Percentiles rank a stretch among this genome's conserved stretches.
phyloP scores from a whole-genome alignment of 345 rosid species.

The Mercurialis annua region DNA sequence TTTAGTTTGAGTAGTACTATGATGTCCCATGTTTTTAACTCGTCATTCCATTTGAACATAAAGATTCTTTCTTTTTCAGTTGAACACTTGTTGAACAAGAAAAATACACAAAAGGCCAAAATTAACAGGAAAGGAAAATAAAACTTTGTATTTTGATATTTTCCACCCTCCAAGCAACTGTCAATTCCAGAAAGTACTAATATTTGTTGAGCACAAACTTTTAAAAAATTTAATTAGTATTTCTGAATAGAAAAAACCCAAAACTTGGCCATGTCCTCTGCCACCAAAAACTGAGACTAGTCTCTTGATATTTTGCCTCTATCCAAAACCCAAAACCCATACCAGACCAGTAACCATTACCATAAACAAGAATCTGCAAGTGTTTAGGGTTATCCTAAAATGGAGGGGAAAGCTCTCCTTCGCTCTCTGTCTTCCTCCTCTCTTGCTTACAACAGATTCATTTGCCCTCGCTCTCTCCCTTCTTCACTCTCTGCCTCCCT shows the following conservation, averaged over 20 bases:
- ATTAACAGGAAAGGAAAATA: no score
- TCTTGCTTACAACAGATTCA: constrained; percentile 39
- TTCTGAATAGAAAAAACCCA: constrained; percentile 8
- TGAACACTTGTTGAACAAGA: no score
- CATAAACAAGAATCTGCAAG: background rate
- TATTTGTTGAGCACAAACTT: no score
- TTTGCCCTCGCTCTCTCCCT: constrained; percentile 39
- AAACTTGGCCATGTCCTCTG: constrained; percentile 3
- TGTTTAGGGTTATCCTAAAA: constrained; percentile 11
- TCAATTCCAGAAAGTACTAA: no score
- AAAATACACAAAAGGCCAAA: no score
- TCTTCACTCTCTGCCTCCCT: constrained; percentile 31
- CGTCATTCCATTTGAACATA: no score
- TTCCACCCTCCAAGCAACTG: no score
- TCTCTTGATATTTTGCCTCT: background rate
- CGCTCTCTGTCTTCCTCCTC: constrained; percentile 52
- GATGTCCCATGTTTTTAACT: no score
- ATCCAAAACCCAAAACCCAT: background rate
- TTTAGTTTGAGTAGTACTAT: no score
- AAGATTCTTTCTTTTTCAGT: no score
- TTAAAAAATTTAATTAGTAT: background rate
- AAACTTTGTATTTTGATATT: no score
- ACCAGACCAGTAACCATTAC: background rate
- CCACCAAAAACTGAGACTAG: background rate
- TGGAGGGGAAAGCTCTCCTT: constrained; percentile 55